Evolutionary conservation across 257 asterid genomes (phyloP).

Genomic region (Solanum corneliomulleri): DNA sequence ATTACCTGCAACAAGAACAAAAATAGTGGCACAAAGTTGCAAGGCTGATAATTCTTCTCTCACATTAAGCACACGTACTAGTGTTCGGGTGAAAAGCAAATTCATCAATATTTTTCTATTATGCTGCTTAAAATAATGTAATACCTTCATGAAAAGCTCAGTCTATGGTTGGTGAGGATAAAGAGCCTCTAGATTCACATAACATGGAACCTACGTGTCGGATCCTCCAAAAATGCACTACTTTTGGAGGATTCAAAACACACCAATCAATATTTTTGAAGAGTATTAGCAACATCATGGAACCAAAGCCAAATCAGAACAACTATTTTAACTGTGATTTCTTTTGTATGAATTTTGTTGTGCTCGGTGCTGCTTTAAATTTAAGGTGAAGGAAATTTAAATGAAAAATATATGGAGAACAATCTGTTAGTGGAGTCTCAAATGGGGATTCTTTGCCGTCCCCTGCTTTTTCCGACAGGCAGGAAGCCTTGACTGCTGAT

Average conservation of each 20-base stretch:
- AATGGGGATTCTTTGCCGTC: background rate
- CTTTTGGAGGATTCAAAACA: background rate
- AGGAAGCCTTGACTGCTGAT: background rate
- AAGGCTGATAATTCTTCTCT: background rate
- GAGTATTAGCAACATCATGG: background rate
- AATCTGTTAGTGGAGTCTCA: background rate
- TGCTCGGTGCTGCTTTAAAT: background rate
- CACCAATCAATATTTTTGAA: background rate
- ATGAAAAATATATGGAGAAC: background rate
- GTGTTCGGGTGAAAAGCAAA: background rate
- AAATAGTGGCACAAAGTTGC: background rate
- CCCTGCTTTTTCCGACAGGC: background rate
- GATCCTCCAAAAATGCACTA: background rate
- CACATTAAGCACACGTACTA: background rate
- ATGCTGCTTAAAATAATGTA: background rate
- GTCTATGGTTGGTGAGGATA: background rate
- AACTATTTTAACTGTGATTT: background rate
- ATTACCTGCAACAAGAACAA: background rate
- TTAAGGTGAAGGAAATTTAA: background rate
- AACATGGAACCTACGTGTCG: background rate
- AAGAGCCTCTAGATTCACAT: background rate
- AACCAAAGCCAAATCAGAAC: background rate
- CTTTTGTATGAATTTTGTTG: background rate
- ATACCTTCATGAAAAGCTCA: background rate
- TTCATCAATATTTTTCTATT: background rate